Evolutionary conservation across 768 basidiomycete genomes (phyloP), one percentile per base, ranked within the genome.

Genomic region (Naganishia vishniacii): DNA sequence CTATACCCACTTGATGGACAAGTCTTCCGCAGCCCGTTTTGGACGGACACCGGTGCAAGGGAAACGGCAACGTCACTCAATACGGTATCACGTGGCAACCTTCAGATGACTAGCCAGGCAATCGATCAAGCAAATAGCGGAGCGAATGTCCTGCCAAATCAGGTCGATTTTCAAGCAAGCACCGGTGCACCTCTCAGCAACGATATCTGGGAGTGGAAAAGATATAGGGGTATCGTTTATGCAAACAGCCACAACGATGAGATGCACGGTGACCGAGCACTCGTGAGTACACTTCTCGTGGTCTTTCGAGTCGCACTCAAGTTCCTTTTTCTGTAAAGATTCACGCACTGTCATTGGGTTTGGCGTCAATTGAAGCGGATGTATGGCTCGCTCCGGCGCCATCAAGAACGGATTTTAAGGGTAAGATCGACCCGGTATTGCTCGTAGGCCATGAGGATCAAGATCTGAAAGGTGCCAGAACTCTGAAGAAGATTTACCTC

Each of bases 181-280:
- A 56, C 53, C 18, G 31, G 53, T n/a, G 8, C 20, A 40, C 40
- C 53, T 13, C 53, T 56, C 13, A 56, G 53, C 31, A 56, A 18
- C 16, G 53, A 56, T 26, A 41, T 56, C 23, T 56, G 53, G 53
- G 49, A 49, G 15, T 32, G 51, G 62, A 45, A 53, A 28, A 26
- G 40, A 25, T 13, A 53, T n/a, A 42, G 46, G 26, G 49, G 49
- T 8, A 46, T 63, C 13, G 62, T 66, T 8, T 60, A 45, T 44
- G 69, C 65, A 7, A 63, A 51, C n/a, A 72, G 71, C 48, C 71
- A 72, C 61, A 72, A 72, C 58, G 71, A 72, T 48, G 71, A 72
- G 53, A 68, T 69, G 70, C 71, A 72, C n/a, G 68, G 68, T 13
- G n/a, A 28, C 3, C 25, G 67, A 32, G 64, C 69, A n/a, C 59